Percentiles rank a stretch among this genome's conserved stretches.
Conservation (phyloP, 2,329 filamentous ascomycete species). For the Lachnum nothofagi region DNA sequence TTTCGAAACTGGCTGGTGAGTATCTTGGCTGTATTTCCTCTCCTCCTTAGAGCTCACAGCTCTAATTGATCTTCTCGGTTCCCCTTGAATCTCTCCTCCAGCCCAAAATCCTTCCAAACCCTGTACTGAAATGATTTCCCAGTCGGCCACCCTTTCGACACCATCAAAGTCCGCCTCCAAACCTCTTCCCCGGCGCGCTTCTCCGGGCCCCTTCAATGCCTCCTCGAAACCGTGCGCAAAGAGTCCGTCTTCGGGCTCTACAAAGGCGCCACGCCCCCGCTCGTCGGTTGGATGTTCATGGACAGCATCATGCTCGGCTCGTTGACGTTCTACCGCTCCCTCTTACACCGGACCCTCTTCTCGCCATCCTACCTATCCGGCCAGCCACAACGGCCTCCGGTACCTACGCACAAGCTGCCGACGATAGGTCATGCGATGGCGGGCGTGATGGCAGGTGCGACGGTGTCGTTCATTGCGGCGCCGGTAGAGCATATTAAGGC, state of each 20-base stretch:
- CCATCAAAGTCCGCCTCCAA: constrained; percentile 91
- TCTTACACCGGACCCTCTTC: constrained; percentile 79
- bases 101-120: constrained; percentile 31
- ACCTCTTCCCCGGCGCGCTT: constrained; percentile 76
- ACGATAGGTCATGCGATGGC: constrained; percentile 80
- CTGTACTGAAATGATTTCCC: constrained; percentile 1
- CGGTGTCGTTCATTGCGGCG: constrained; percentile 87
- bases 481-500: constrained; percentile 95
- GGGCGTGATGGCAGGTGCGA: constrained; percentile 79
- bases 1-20: constrained; percentile 80
- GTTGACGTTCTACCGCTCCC: constrained; percentile 79
- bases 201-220: constrained; percentile 77
- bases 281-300: constrained; percentile 99
- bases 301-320: constrained; percentile 87
- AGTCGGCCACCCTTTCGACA: constrained; percentile 78
- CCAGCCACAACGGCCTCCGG: constrained; percentile 14
- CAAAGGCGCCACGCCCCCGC: constrained; percentile 86
- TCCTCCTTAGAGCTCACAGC: background rate
- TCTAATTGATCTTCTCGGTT: background rate
- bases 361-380: constrained; percentile 40
- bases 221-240: constrained; percentile 75
- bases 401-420: constrained; percentile 52
- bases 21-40: background rate
- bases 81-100: background rate
- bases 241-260: constrained; percentile 84